Base-by-base conservation (phyloP, 768 basidiomycete species). In the Podaxis carcinomalis region DNA sequence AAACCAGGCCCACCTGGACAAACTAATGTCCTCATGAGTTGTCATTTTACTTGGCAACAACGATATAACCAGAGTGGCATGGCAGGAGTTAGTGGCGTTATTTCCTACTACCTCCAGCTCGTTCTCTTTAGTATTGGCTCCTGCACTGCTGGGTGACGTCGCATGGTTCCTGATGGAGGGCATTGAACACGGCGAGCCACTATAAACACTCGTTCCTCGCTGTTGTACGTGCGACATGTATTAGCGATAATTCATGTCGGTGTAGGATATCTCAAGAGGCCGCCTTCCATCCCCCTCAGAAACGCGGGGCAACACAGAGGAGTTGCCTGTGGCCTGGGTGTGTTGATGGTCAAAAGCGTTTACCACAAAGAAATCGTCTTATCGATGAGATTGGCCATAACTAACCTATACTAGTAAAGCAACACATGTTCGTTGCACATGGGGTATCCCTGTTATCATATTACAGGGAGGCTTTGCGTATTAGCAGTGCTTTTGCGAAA, bases 201-300 rank as follows among this genome's bases (percentile, higher is more conserved):
- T 64, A 57, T 40, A 62, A 62, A 36, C 51, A 32, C 35, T 55
- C 64, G 6, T 64, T 64, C 51, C 47, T 64, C 28, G 55, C 61
- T 21, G 61, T 61, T 16, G 61, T 62, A 16, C 55, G 51, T 28
- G 61, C 61, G 3, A 62, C 61, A 13, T 51, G 59, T 37, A 27
- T 61, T 19, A 49, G 35, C 14, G 51, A 56, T 6, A 47, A 39
- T 19, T 53, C 57, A 9, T 63, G 64, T 37, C 42, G 42, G 3
- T 21, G 46, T 65, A 28, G 62, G 58, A 25, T 65, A 65, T 51
- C 51, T 63, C 44, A 58, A 53, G 47, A 35, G 39, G 11, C 62
- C 64, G 1, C 64, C 64, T 1, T 36, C 52, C 1, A 53, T 65
- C 10, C 47, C 21, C 16, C 46, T 61, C n/a, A 51, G 32, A 6